phyloP scores from a whole-genome alignment of 352 stramenopile species.

The Blastocystis sp. region DNA sequence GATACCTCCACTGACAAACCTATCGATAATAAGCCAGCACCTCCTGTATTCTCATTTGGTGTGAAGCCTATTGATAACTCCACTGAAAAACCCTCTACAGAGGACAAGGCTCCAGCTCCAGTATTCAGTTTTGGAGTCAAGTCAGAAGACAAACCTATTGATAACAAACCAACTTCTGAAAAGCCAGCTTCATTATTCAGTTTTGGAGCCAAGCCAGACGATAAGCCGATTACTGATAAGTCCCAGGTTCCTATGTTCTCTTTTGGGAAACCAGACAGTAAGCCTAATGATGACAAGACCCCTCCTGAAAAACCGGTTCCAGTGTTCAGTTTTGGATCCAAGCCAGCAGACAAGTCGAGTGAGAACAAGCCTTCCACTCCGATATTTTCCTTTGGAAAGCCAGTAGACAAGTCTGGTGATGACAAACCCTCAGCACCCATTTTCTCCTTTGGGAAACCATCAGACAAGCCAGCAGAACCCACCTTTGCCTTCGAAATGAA shows the following conservation, averaged over 20 bases:
- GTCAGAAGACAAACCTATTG: neutral
- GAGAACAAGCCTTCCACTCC: neutral
- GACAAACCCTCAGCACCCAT: neutral
- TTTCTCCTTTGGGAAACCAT: neutral
- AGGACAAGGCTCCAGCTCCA: neutral
- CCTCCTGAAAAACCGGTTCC: neutral
- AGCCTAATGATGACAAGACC: neutral
- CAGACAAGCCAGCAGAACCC: neutral
- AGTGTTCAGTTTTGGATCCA: neutral
- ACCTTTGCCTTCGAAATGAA: constrained; percentile 18
- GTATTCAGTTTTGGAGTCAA: constrained; percentile 13
- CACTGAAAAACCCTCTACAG: neutral
- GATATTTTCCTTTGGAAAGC: neutral
- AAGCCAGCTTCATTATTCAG: neutral
- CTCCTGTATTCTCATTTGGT: neutral
- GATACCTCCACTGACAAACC: neutral
- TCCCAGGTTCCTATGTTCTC: neutral
- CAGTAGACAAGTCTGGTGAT: neutral
- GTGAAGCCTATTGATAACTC: neutral
- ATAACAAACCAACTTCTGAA: neutral
- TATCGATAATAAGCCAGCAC: neutral
- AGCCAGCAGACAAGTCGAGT: neutral
- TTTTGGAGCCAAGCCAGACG: neutral
- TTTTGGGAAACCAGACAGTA: neutral
- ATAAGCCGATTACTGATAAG: neutral